phyloP scores from a whole-genome alignment of 306 rosid species.

The Vicia villosa region DNA sequence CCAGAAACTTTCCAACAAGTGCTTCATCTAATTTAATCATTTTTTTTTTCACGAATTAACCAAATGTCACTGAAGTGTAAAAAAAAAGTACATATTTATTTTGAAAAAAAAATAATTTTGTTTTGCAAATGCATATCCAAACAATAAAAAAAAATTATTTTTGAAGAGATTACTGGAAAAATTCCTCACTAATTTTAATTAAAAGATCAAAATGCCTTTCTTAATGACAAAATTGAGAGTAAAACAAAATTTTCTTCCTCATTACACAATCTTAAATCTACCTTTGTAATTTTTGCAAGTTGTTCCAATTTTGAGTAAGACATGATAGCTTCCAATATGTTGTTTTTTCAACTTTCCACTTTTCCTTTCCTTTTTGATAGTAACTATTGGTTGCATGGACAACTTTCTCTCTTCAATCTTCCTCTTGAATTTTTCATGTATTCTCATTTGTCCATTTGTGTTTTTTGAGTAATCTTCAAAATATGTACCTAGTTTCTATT shows the following conservation, averaged over 20 bases:
- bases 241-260: slow-evolving; percentile 5
- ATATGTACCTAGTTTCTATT: background rate
- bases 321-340: slow-evolving; percentile 21
- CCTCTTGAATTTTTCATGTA: slow-evolving; percentile 14
- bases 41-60: too few species aligned
- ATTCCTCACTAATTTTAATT: background rate
- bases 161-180: background rate
- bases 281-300: slow-evolving; percentile 1
- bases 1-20: too few species aligned
- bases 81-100: too few species aligned
- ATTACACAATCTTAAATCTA: slow-evolving; percentile 1
- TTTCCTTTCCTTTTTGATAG: slow-evolving; percentile 27
- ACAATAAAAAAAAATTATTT: too few species aligned
- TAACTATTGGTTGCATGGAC: slow-evolving; percentile 34
- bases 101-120: too few species aligned
- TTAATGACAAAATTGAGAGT: background rate
- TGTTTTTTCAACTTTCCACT: slow-evolving; percentile 24
- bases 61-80: too few species aligned
- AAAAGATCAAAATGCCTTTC: slow-evolving; percentile 12
- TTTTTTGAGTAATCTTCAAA: slow-evolving; percentile 5
- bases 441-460: slow-evolving; percentile 25
- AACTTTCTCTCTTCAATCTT: slow-evolving; percentile 5
- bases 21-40: too few species aligned
- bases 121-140: too few species aligned
- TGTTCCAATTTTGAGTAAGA: slow-evolving; percentile 30